Conservation (phyloP, 495 filamentous ascomycete genomes). For the Collariella sp. region DNA sequence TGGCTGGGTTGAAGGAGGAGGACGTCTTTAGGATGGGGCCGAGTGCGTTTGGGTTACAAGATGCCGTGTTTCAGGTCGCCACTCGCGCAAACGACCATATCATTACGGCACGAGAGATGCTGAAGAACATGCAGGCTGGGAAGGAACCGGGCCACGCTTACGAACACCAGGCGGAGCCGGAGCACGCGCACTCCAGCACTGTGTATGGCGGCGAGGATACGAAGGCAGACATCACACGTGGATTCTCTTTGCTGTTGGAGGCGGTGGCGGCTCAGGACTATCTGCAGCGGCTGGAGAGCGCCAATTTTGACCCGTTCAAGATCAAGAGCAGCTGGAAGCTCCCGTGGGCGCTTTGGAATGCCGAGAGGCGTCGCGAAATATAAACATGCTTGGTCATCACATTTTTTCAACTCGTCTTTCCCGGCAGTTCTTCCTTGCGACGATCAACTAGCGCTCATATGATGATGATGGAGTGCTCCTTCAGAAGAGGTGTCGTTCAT, state of each 20-base stretch:
- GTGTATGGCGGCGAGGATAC: conserved; percentile 25
- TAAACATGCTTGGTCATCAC: conserved; percentile 14
- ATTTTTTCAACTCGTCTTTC: not conserved
- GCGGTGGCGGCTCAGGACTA: conserved; percentile 70
- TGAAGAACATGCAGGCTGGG: conserved; percentile 64
- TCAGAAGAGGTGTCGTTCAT: too few species aligned
- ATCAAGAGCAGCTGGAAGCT: conserved; percentile 73
- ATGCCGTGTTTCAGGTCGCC: conserved; percentile 86
- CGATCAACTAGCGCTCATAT: too few species aligned
- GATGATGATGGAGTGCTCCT: too few species aligned
- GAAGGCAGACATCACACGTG: conserved; percentile 48
- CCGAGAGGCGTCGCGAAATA: conserved; percentile 52
- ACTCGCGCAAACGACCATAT: conserved; percentile 91
- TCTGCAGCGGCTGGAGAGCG: conserved; percentile 63
- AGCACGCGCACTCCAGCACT: conserved; percentile 51
- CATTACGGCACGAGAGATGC: conserved; percentile 87
- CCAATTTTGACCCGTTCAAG: conserved; percentile 71
- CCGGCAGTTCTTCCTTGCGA: too few species aligned
- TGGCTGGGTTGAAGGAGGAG: conserved; percentile 70
- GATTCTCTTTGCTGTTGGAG: conserved; percentile 72
- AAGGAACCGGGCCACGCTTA: conserved; percentile 72
- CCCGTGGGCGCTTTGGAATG: conserved; percentile 77
- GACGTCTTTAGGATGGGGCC: conserved; percentile 76
- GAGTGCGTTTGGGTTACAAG: conserved; percentile 65
- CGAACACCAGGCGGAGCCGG: conserved; percentile 74